phyloP scores from a whole-genome alignment of 805 yeast genomes.

The Barnettozyma pratensis region DNA sequence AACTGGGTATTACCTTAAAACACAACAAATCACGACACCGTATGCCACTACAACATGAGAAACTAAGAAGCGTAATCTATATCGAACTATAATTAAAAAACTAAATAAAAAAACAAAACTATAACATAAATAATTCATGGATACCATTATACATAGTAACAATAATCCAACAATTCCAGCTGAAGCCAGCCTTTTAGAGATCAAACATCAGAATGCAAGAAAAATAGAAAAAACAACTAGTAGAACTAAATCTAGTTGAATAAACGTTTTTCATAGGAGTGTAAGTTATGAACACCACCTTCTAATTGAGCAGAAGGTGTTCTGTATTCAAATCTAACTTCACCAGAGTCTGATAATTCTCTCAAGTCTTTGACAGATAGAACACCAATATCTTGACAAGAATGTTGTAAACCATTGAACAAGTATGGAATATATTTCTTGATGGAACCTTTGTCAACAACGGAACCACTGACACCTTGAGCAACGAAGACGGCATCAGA shows the following conservation, averaged over 20 bases:
- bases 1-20: too few relatives aligned
- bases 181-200: background rate
- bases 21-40: too few relatives aligned
- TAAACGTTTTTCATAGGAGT: conserved; percentile 95
- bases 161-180: conserved; percentile 1
- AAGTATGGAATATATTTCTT: conserved; percentile 91
- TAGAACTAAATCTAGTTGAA: conserved; percentile 41
- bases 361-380: conserved; percentile 59
- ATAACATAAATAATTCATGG: conserved; percentile 4
- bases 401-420: conserved; percentile 94
- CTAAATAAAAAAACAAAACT: background rate
- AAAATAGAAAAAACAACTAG: background rate
- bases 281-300: conserved; percentile 96
- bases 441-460: conserved; percentile 94
- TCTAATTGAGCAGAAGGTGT: conserved; percentile 98
- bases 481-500: conserved; percentile 94
- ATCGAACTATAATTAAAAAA: background rate
- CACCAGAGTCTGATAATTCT: conserved; percentile 56
- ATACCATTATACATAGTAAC: background rate
- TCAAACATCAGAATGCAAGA: conserved; percentile 1
- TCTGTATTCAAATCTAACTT: conserved; percentile 91
- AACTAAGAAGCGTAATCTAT: too few relatives aligned
- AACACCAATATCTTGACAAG: conserved; percentile 97
- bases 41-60: too few relatives aligned
- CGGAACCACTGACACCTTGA: conserved; percentile 97